A percentile compares a stretch with the other conserved stretches of the same genome.
phyloP scores from a whole-genome alignment of 768 basidiomycete species.

The Neoboletus subvelutipes region DNA sequence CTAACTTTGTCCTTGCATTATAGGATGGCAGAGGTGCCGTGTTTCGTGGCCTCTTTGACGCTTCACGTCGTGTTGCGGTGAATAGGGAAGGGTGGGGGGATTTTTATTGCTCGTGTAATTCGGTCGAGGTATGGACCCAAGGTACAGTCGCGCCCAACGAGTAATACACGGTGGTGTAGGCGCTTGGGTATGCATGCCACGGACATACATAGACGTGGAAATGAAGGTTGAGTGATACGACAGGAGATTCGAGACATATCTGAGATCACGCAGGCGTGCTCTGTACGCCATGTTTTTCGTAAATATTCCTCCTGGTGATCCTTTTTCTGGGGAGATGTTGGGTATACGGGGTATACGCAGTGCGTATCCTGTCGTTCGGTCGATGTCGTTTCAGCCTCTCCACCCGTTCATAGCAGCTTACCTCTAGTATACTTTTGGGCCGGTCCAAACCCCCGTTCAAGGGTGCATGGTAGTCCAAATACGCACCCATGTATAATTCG shows the following conservation, averaged over 20 bases:
- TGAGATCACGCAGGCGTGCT: background rate
- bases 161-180: background rate
- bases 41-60: slow-evolving; percentile 51
- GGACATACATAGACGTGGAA: background rate
- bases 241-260: background rate
- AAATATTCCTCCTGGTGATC: background rate
- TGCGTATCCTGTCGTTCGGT: background rate
- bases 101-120: slow-evolving; percentile 58
- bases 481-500: background rate
- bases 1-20: slow-evolving; percentile 14
- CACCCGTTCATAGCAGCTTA: background rate
- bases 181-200: background rate
- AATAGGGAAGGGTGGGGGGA: slow-evolving; percentile 61
- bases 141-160: background rate
- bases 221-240: background rate
- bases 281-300: background rate
- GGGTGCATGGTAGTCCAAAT: background rate
- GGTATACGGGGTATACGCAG: background rate
- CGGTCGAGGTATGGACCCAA: slow-evolving; percentile 60
- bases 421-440: too few species aligned
- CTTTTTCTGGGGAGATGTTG: too few species aligned
- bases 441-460: too few species aligned
- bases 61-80: slow-evolving; percentile 42
- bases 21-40: slow-evolving; percentile 34
- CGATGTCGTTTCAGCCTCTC: background rate